phyloP scores from a whole-genome alignment of 1,284 basidiomycete genomes.

The Microbotryum silenes-acaulis region DNA sequence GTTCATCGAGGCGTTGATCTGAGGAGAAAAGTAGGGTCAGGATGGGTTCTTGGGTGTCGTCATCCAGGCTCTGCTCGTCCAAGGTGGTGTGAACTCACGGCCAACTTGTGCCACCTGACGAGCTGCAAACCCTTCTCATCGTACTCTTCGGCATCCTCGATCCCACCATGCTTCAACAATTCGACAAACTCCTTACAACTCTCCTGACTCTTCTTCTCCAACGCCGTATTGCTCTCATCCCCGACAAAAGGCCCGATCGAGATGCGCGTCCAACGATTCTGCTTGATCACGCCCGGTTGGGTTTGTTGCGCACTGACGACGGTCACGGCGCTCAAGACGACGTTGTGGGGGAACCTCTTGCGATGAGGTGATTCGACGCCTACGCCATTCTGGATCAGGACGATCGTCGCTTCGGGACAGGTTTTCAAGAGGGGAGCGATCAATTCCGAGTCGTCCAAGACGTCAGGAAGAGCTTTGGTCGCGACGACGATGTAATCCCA shows the following conservation, averaged over 20 bases:
- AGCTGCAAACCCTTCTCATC: constrained; percentile 42
- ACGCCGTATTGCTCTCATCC: constrained; percentile 7
- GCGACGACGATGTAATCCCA: constrained; percentile 46
- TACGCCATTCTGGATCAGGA: constrained; percentile 46
- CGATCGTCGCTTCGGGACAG: constrained; percentile 29
- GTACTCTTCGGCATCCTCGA: constrained; percentile 43
- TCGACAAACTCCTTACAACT: constrained; percentile 32
- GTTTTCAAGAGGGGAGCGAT: constrained; percentile 38
- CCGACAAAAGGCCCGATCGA: constrained; percentile 42
- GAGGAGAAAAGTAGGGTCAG: background rate
- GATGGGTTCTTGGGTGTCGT: too few species aligned
- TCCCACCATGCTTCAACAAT: constrained; percentile 39
- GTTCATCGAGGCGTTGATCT: constrained; percentile 45
- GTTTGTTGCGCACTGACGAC: constrained; percentile 44
- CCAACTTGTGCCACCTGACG: constrained; percentile 46
- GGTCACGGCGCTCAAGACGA: constrained; percentile 43
- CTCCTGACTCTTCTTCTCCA: constrained; percentile 14
- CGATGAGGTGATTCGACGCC: constrained; percentile 44
- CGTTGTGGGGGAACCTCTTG: constrained; percentile 37
- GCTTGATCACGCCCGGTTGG: constrained; percentile 39
- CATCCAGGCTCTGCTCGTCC: too few species aligned
- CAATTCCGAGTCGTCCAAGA: constrained; percentile 41
- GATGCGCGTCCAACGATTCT: constrained; percentile 46
- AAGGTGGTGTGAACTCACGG: constrained; percentile 16
- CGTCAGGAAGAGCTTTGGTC: constrained; percentile 44